phyloP scores from a whole-genome alignment of 2,329 filamentous ascomycete species.

The Saccharata proteae region DNA sequence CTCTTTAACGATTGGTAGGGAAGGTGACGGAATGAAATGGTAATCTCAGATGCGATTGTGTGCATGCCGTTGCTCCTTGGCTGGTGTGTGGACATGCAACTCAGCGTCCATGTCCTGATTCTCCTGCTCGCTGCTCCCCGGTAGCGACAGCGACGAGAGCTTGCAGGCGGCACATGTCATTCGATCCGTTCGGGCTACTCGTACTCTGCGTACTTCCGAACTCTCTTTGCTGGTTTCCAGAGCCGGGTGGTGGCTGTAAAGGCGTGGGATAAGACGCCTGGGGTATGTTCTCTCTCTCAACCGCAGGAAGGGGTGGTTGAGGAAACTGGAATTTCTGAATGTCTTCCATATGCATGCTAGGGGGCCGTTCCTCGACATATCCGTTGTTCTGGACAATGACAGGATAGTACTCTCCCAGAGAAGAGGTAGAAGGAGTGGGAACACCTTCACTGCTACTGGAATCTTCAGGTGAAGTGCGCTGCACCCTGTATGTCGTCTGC shows the following conservation, averaged over 20 bases:
- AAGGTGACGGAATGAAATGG: background rate
- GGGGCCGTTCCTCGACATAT: conserved; percentile 32
- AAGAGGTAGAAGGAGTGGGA: conserved; percentile 38
- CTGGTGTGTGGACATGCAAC: no score
- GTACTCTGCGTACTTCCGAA: conserved; percentile 15
- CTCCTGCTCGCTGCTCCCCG: conserved; percentile 36
- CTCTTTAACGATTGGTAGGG: conserved; percentile 1
- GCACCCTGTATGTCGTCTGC: conserved; percentile 16
- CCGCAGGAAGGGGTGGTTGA: conserved; percentile 18
- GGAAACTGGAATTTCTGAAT: conserved; percentile 24
- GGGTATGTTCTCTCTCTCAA: conserved; percentile 23
- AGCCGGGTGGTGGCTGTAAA: conserved; percentile 5
- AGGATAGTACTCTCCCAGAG: conserved; percentile 39
- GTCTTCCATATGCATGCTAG: conserved; percentile 27
- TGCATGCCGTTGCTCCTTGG: no score
- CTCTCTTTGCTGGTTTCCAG: conserved; percentile 14
- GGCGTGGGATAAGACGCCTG: conserved; percentile 18
- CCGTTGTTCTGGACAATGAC: conserved; percentile 41
- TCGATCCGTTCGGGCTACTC: conserved; percentile 15
- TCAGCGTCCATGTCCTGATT: no score
- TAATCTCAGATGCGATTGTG: conserved; percentile 2
- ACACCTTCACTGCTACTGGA: conserved; percentile 44
- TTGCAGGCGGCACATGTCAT: conserved; percentile 46
- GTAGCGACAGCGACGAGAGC: conserved; percentile 55
- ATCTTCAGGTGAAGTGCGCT: conserved; percentile 43